Conservation (phyloP, 1,284 basidiomycete species). For the Sanguinoderma infundibulare region DNA sequence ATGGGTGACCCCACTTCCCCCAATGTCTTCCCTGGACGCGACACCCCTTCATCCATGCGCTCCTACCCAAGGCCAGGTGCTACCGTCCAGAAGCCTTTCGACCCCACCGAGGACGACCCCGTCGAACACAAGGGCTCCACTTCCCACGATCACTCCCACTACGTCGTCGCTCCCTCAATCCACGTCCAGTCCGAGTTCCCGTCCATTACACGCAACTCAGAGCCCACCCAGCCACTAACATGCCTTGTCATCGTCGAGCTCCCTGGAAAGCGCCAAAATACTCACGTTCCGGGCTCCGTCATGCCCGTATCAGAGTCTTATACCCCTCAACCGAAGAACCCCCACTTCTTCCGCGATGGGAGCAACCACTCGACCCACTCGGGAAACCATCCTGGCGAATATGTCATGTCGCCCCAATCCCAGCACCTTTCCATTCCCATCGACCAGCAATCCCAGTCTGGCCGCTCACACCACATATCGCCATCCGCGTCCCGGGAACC, state of each 20-base stretch:
- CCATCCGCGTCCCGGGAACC: slow-evolving; percentile 34
- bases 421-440: slow-evolving; percentile 23
- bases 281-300: slow-evolving; percentile 63
- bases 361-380: slow-evolving; percentile 29
- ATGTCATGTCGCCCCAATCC: slow-evolving; percentile 26
- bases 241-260: slow-evolving; percentile 92
- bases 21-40: slow-evolving; percentile 69
- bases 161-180: slow-evolving; percentile 87
- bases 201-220: slow-evolving; percentile 74
- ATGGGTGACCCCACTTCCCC: slow-evolving; percentile 69
- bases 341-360: slow-evolving; percentile 19
- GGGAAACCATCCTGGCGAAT: slow-evolving; percentile 25
- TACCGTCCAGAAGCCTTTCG: slow-evolving; percentile 51
- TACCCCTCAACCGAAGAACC: slow-evolving; percentile 19
- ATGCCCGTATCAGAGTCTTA: slow-evolving; percentile 52
- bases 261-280: slow-evolving; percentile 66
- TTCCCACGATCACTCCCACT: slow-evolving; percentile 55
- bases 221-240: slow-evolving; percentile 80
- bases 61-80: slow-evolving; percentile 24
- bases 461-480: slow-evolving; percentile 28
- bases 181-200: slow-evolving; percentile 89
- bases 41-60: slow-evolving; percentile 50
- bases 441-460: slow-evolving; percentile 26
- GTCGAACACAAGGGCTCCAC: slow-evolving; percentile 62
- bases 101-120: slow-evolving; percentile 82